These are phyloP conservation scores for Apiotrichum sp. DNA, from an alignment of 1,284 basidiomycete species.

Conservation along the genomic window DNA sequence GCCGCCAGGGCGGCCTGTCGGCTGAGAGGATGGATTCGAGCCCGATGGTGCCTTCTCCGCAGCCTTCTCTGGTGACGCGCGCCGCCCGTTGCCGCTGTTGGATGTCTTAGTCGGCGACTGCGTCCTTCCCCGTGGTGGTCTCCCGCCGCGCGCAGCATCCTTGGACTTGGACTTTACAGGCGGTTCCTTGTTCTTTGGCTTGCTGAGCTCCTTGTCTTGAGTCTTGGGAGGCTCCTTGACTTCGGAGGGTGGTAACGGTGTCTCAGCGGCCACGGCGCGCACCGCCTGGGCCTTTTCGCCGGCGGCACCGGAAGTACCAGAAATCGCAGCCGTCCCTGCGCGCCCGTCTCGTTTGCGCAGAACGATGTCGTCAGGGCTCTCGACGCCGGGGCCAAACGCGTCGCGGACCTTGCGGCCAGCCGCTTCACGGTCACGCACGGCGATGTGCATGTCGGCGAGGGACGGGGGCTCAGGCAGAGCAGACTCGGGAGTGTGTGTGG, in stretches of 20 bases:
- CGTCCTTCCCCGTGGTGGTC: too few relatives aligned
- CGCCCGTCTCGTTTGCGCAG: slow-evolving; percentile 50
- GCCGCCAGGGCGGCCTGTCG: too few relatives aligned
- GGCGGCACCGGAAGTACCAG: slow-evolving; percentile 16
- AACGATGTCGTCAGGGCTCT: slow-evolving; percentile 54
- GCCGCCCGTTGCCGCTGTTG: too few relatives aligned
- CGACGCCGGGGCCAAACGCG: slow-evolving; percentile 31
- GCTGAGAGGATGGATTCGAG: too few relatives aligned
- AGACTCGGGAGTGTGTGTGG: slow-evolving; percentile 17
- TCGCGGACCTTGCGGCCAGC: slow-evolving; percentile 28
- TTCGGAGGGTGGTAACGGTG: background rate
- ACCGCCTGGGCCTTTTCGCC: slow-evolving; percentile 7
- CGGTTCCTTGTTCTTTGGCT: too few relatives aligned
- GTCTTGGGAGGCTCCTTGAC: background rate
- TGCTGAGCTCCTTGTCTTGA: too few relatives aligned
- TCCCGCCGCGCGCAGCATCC: too few relatives aligned
- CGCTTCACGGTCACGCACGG: slow-evolving; percentile 22
- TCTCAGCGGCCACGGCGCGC: slow-evolving; percentile 6
- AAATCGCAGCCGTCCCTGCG: slow-evolving; percentile 38
- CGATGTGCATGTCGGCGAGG: slow-evolving; percentile 26
- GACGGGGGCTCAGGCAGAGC: slow-evolving; percentile 8
- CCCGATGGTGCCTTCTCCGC: too few relatives aligned
- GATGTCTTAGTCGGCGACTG: too few relatives aligned
- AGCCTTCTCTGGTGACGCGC: too few relatives aligned
- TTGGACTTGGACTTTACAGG: too few relatives aligned